These are phyloP conservation scores for Chenopodium suecicum DNA, from an alignment of 148 eudicot species.

Conservation along the genomic window DNA sequence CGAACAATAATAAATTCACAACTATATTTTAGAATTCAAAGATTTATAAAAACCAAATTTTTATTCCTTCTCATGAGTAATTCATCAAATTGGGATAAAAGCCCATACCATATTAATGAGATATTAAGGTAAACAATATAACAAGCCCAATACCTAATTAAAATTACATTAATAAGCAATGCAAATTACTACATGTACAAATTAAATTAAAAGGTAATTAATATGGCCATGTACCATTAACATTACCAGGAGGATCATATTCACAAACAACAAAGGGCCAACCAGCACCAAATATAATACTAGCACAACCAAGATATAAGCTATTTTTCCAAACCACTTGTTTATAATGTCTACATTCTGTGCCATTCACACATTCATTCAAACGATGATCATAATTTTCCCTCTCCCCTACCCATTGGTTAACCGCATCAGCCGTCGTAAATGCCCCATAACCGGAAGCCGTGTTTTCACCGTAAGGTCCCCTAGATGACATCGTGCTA, in stretches of 20 bases:
- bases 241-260: constrained; percentile 32
- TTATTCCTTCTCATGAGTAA: background rate
- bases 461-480: constrained; percentile 39
- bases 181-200: too few relatives aligned
- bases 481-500: constrained; percentile 11
- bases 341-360: constrained; percentile 27
- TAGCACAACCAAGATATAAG: constrained; percentile 24
- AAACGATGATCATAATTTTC: constrained; percentile 23
- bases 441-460: constrained; percentile 24
- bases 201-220: background rate
- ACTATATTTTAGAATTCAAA: too few relatives aligned
- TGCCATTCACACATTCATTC: constrained; percentile 26
- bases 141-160: background rate
- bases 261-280: constrained; percentile 38
- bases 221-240: constrained; percentile 28
- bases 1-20: too few relatives aligned
- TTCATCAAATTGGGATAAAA: background rate
- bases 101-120: background rate
- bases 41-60: too few relatives aligned
- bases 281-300: constrained; percentile 22
- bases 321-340: constrained; percentile 33
- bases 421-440: constrained; percentile 14
- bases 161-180: too few relatives aligned
- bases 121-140: background rate
- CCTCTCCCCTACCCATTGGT: constrained; percentile 27